These are phyloP conservation scores for Geotrichum restrictum DNA, from an alignment of 1,139 yeast species.

Conservation along the genomic window DNA sequence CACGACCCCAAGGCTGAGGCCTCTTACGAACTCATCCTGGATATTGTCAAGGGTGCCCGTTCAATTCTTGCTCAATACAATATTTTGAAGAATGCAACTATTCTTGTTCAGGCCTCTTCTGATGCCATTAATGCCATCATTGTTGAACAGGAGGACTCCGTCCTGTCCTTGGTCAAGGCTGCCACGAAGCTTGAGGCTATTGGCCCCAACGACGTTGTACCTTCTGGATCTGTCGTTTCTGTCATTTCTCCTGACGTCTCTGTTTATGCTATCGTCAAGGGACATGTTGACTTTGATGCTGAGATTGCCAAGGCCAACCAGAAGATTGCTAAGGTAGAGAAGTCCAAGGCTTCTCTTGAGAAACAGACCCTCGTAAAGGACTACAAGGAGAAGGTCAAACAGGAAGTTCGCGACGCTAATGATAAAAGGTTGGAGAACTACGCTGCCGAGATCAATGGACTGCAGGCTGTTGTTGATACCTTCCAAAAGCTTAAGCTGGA, in stretches of 20 bases:
- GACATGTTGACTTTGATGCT: slow-evolving; percentile 86
- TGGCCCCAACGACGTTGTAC: slow-evolving; percentile 51
- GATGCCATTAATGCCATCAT: slow-evolving; percentile 52
- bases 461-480: slow-evolving; percentile 40
- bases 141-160: slow-evolving; percentile 69
- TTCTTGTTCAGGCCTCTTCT: slow-evolving; percentile 66
- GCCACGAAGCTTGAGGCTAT: slow-evolving; percentile 67
- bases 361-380: slow-evolving; percentile 69
- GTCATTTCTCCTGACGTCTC: slow-evolving; percentile 76
- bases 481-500: slow-evolving; percentile 40
- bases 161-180: slow-evolving; percentile 87
- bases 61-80: slow-evolving; percentile 86
- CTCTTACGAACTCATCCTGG: slow-evolving; percentile 79
- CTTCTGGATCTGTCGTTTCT: slow-evolving; percentile 85
- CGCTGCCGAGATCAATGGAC: slow-evolving; percentile 82
- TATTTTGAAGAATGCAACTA: slow-evolving; percentile 81
- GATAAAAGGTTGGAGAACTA: slow-evolving; percentile 63
- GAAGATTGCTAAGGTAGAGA: slow-evolving; percentile 60
- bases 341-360: slow-evolving; percentile 49
- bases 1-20: slow-evolving; percentile 61
- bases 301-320: slow-evolving; percentile 79
- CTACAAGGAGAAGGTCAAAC: slow-evolving; percentile 80
- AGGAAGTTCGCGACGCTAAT: slow-evolving; percentile 76
- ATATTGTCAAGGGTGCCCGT: slow-evolving; percentile 86
- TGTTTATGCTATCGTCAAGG: slow-evolving; percentile 89